These are phyloP conservation scores for Eucalyptus erythrocorys DNA, from an alignment of 345 rosid genomes.

Conservation along the genomic window DNA sequence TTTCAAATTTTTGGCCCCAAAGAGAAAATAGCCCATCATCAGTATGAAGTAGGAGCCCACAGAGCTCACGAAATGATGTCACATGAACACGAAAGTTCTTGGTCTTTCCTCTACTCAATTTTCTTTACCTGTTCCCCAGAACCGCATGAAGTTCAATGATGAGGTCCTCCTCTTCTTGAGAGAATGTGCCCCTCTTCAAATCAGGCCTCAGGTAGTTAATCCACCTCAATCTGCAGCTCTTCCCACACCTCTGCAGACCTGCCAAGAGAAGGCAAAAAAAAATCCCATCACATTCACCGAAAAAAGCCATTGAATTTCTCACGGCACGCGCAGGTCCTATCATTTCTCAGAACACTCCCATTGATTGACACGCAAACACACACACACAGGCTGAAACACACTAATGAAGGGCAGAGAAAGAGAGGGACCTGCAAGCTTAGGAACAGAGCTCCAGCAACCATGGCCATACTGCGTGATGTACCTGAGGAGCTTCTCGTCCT, in stretches of 20 bases:
- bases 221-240: constrained; percentile 95
- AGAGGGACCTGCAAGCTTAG: constrained; percentile 79
- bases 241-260: constrained; percentile 97
- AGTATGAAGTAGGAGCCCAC: neutral
- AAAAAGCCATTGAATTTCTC: neutral
- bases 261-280: neutral
- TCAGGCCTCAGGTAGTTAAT: constrained; percentile 95
- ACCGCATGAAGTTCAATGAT: constrained; percentile 88
- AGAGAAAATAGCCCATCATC: neutral
- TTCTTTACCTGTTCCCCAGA: constrained; percentile 68
- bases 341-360: neutral
- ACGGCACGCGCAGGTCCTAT: neutral
- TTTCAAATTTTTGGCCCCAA: neutral
- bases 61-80: neutral
- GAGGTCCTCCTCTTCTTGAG: constrained; percentile 79
- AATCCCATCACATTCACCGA: neutral
- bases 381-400: neutral
- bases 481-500: constrained; percentile 86
- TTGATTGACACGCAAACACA: neutral
- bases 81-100: neutral
- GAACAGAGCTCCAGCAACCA: constrained; percentile 99
- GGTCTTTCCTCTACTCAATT: neutral
- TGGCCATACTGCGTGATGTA: constrained; percentile 88
- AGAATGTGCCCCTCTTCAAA: constrained; percentile 94
- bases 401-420: neutral